Evolutionary conservation across 768 basidiomycete genomes (phyloP), one percentile per base, ranked within the genome.

Genomic region (Boletales sp.): DNA sequence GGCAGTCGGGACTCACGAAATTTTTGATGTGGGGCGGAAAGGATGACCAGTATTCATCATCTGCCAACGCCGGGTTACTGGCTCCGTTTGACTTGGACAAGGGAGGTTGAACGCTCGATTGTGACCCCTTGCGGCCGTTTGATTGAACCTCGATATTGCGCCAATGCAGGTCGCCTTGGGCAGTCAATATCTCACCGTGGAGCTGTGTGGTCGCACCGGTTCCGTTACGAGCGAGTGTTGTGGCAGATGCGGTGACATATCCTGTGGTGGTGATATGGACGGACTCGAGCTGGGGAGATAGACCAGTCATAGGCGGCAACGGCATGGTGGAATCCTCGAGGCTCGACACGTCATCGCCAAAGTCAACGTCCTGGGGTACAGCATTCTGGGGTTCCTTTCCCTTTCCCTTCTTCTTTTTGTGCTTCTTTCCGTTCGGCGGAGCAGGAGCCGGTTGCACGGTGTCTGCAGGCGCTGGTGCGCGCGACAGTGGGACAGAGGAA

Each of bases 31-130:
- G 81, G 19, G 79, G 75, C 34, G 86, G 85, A 40, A 87, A 74
- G 35, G 79, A 77, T 41, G 80, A 77, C 86, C 84, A 85, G 62
- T 86, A 86, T 41, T 81, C 82, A 56, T 84, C 82, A 54, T 83
- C 82, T 43, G 74, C 70, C 14, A 68, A 41, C 45, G 48, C 41
- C 15, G 55, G 42, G 9, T 57, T 58, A 38, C 53, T 58, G 18
- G 49, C 19, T 41, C 61, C 67, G 32, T 67, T 61, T 10, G 47
- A 43, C 53, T 55, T 69, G 25, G 57, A 53, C 0, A 67, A 51
- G 1, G 60, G 53, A 32, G 46, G n/a, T 8, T 64, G 62, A 28
- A 49, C 28, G 42, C 34, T 38, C 4, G 50, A 45, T 9, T 58
- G 56, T 11, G 46, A 41, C 50, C 63, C 50, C 53, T 67, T 66